Evolutionary conservation across 129 eudicot species (phyloP), one percentile per base, ranked within the genome.

Genomic region (Arctium lappa): DNA sequence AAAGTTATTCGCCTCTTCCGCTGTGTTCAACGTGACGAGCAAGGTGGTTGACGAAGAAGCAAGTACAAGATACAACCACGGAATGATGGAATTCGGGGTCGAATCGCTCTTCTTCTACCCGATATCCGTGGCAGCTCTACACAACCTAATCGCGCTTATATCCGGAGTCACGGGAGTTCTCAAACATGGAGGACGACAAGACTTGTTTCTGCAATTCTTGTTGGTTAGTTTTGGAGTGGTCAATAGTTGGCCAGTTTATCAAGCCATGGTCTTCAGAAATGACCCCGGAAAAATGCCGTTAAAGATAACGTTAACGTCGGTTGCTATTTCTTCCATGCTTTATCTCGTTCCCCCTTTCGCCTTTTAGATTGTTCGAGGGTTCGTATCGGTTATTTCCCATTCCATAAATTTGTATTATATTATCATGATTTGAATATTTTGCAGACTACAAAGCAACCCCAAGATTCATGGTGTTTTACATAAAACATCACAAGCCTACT

Each of bases 231-330:
- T 91, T 81, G 91, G 78, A 22, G 90, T 92, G 62, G 38, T 86
- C 31, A 91, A 91, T 77, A n/a, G 88, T 9, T 87, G 89, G 85
- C 95, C 97, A 30, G 10, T 92, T 36, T 89, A 89, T 66, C 86
- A 91, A 86, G 92, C 93, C 38, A 86, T 92, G 87, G 44, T 88
- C 13, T 70, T 89, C 10, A 92, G 97, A 53, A 86, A 11, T 13
- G 93, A 89, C 44, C 72, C 53, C 32, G 95, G 93, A 42, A 89
- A 81, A 75, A 87, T 91, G 93, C 92, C 93, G 8, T 9, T 81
- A 7, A 87, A 79, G 80, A 81, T 79, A 53, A 92, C 90, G 0
- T 33, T 86, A 7, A 72, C 74, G 33, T 87, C 97, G 10, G 71
- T 74, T n/a, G 71, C 50, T 32, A 39, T 86, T 27, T 85, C 85